Percentiles rank a stretch among this genome's conserved stretches.
Evolutionary conservation across 805 yeast genomes (phyloP).

Genomic region (Saccharomyces kudriavzevii): DNA sequence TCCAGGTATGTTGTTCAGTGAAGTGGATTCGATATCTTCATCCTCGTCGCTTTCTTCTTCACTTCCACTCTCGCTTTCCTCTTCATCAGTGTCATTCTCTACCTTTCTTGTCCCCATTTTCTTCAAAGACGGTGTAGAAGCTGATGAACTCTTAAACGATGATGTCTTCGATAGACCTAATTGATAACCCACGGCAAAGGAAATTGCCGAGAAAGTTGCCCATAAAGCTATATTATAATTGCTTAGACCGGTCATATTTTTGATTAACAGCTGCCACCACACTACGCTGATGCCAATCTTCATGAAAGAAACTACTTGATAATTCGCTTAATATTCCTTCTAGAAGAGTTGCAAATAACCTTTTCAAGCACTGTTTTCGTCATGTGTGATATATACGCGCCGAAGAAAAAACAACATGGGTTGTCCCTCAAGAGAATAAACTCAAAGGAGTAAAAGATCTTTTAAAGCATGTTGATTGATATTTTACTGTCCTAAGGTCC

Average conservation of each 20-base stretch:
- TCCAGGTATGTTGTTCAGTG: constrained; percentile 61
- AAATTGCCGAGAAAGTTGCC: constrained; percentile 23
- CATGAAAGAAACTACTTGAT: not conserved
- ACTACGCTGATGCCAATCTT: not conserved
- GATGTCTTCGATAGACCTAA: constrained; percentile 21
- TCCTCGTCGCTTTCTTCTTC: constrained; percentile 44
- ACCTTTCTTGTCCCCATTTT: constrained; percentile 1
- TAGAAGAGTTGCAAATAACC: not conserved
- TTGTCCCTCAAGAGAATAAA: not conserved
- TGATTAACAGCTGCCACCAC: not conserved
- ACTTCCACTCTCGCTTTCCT: constrained; percentile 26
- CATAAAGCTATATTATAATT: constrained; percentile 12
- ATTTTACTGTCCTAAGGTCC: not conserved
- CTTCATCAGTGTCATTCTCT: constrained; percentile 23
- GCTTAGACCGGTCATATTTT: not conserved
- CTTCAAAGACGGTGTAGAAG: not conserved
- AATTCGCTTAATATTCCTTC: not conserved
- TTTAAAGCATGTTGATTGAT: not conserved
- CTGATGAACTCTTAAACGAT: constrained; percentile 3
- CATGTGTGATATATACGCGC: not conserved
- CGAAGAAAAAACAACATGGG: not conserved
- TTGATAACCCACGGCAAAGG: constrained; percentile 26
- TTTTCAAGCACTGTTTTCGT: not conserved
- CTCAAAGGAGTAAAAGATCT: not conserved
- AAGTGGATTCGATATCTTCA: constrained; percentile 49